phyloP scores from a whole-genome alignment of 192 early-diverging fungal species.

The Entophlyctis helioformis region DNA sequence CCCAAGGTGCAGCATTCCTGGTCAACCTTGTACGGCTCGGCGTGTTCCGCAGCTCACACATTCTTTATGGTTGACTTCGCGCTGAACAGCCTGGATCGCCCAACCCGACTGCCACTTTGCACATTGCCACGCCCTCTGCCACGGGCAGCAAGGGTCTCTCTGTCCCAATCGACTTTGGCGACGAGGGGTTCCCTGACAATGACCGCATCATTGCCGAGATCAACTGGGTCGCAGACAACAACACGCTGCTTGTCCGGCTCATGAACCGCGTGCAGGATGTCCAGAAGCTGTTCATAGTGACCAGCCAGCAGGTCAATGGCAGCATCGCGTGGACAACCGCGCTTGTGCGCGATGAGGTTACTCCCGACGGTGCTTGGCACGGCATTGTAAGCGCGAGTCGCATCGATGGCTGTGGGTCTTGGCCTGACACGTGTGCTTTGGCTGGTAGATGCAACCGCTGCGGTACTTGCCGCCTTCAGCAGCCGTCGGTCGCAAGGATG shows the following conservation, averaged over 20 bases:
- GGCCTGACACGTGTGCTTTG: too few relatives aligned
- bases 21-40: not conserved
- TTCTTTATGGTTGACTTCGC: constrained; percentile 3
- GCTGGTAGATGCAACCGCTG: constrained; percentile 19
- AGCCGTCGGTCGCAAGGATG: constrained; percentile 8
- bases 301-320: constrained; percentile 20
- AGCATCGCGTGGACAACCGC: constrained; percentile 40
- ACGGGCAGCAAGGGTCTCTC: constrained; percentile 2
- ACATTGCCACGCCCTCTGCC: constrained; percentile 43
- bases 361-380: constrained; percentile 36
- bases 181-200: constrained; percentile 41
- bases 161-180: constrained; percentile 23
- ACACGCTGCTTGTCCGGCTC: constrained; percentile 55
- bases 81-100: constrained; percentile 65
- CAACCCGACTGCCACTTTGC: constrained; percentile 71
- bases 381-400: too few relatives aligned
- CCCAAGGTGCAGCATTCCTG: constrained; percentile 47
- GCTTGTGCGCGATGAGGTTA: constrained; percentile 57
- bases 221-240: constrained; percentile 49
- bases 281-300: constrained; percentile 53
- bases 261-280: constrained; percentile 89
- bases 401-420: too few relatives aligned
- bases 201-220: constrained; percentile 77
- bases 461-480: constrained; percentile 16
- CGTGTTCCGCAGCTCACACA: not conserved